Percentiles rank a stretch among this genome's conserved stretches.
phyloP scores from a whole-genome alignment of 169 alveolate species.

The Plasmodium billcollinsi region DNA sequence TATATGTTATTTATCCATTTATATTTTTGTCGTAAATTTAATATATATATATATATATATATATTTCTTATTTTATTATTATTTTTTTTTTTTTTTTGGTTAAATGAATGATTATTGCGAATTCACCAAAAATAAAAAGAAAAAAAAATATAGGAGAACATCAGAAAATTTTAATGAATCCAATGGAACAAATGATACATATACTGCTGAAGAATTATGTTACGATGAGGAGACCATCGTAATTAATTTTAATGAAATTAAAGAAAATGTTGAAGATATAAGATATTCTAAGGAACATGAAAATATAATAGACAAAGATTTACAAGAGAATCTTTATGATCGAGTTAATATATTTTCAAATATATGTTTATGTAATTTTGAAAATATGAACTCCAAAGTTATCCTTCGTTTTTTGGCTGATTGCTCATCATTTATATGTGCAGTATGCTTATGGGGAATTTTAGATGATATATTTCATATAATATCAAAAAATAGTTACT shows the following conservation, averaged over 20 bases:
- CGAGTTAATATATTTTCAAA: not conserved
- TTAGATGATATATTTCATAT: constrained; percentile 49
- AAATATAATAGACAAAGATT: not conserved
- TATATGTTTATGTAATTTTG: constrained; percentile 4
- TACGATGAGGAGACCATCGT: constrained; percentile 9
- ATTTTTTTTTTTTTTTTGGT: not conserved
- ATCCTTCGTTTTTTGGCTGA: constrained; percentile 56
- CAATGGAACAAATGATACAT: constrained; percentile 21
- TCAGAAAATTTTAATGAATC: constrained; percentile 1
- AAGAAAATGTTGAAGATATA: constrained; percentile 1
- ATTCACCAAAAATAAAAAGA: constrained; percentile 5
- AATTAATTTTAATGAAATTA: not conserved
- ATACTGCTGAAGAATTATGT: constrained; percentile 9
- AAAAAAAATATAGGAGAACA: constrained; percentile 12
- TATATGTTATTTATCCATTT: too few relatives aligned
- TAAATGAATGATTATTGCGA: constrained; percentile 49
- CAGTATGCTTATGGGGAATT: constrained; percentile 69
- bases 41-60: too few relatives aligned
- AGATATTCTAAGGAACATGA: constrained; percentile 5
- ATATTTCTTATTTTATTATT: not conserved
- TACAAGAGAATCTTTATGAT: not conserved
- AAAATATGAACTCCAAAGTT: not conserved
- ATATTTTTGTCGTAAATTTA: too few relatives aligned
- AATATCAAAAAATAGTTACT: constrained; percentile 29
- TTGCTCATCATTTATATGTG: constrained; percentile 67